Percentiles rank a stretch among this genome's conserved stretches.
phyloP scores from a whole-genome alignment of 306 rosid species.

The Vigna unguiculata region DNA sequence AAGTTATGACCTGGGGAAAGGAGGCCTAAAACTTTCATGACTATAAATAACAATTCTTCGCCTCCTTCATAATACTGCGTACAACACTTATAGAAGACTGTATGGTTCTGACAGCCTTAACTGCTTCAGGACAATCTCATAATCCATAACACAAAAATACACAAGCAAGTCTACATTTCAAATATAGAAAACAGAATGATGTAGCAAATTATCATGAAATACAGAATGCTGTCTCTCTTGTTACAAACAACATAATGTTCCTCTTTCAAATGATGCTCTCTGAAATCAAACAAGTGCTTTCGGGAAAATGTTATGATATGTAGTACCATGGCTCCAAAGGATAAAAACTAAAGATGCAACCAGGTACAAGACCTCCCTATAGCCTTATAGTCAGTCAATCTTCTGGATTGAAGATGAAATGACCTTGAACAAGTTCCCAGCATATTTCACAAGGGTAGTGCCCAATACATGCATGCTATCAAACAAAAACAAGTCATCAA shows the following conservation, averaged over 20 bases:
- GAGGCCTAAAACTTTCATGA: neutral
- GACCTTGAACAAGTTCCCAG: neutral
- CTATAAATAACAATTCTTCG: conserved; percentile 12
- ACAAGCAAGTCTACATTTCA: neutral
- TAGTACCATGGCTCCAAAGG: conserved; percentile 14
- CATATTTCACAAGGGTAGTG: neutral
- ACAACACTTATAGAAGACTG: conserved; percentile 10
- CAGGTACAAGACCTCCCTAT: conserved; percentile 4
- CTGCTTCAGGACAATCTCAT: conserved; percentile 3
- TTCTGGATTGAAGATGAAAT: neutral
- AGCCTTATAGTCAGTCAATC: neutral
- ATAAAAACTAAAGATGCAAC: conserved; percentile 1
- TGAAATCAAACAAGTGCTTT: conserved; percentile 1
- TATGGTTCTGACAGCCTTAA: conserved; percentile 23
- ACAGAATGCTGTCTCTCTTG: neutral
- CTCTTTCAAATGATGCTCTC: neutral
- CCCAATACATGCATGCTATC: neutral
- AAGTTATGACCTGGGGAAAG: neutral
- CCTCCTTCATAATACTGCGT: conserved; percentile 6
- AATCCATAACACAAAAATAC: neutral
- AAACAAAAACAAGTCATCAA: neutral
- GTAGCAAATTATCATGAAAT: neutral
- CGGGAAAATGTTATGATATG: conserved; percentile 8
- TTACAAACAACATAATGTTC: neutral
- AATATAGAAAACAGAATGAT: neutral